Evolutionary conservation across 2,329 filamentous ascomycete species (phyloP).

Genomic region (Mollisia scopiformis): DNA sequence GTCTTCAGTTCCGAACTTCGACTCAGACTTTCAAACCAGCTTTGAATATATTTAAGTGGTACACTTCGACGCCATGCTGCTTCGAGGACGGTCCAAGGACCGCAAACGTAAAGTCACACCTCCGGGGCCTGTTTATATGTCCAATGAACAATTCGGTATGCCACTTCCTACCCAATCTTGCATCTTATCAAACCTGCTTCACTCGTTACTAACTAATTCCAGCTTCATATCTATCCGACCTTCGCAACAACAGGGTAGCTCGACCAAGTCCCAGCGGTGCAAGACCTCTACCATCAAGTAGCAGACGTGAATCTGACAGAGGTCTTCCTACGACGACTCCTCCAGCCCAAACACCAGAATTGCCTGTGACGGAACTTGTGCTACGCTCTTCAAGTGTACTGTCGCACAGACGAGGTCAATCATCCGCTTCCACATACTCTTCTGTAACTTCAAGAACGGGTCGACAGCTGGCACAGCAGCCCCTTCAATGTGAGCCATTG

Average conservation of each 20-base stretch:
- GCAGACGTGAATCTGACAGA: constrained; percentile 37
- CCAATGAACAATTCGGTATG: constrained; percentile 68
- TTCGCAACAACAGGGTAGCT: constrained; percentile 68
- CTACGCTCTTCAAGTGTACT: constrained; percentile 33
- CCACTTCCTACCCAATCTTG: constrained; percentile 7
- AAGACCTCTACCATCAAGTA: constrained; percentile 59
- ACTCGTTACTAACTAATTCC: constrained; percentile 27
- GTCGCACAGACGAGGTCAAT: constrained; percentile 34
- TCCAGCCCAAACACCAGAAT: constrained; percentile 15
- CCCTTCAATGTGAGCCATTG: constrained; percentile 5
- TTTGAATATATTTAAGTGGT: not conserved
- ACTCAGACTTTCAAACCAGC: too few relatives aligned
- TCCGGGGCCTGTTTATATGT: constrained; percentile 66
- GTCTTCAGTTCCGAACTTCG: too few relatives aligned
- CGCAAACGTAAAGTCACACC: constrained; percentile 58
- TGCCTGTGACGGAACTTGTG: constrained; percentile 21
- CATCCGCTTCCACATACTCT: constrained; percentile 33
- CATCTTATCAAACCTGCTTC: not conserved
- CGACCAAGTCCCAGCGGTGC: constrained; percentile 76
- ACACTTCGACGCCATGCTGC: constrained; percentile 24
- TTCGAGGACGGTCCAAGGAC: constrained; percentile 37
- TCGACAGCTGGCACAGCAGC: constrained; percentile 32
- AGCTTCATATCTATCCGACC: constrained; percentile 73
- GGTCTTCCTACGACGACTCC: constrained; percentile 38
- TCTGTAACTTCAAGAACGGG: constrained; percentile 34